These are phyloP conservation scores for Hemisphaericaspora nanyangensis DNA, from an alignment of 805 yeast species.

Conservation along the genomic window DNA sequence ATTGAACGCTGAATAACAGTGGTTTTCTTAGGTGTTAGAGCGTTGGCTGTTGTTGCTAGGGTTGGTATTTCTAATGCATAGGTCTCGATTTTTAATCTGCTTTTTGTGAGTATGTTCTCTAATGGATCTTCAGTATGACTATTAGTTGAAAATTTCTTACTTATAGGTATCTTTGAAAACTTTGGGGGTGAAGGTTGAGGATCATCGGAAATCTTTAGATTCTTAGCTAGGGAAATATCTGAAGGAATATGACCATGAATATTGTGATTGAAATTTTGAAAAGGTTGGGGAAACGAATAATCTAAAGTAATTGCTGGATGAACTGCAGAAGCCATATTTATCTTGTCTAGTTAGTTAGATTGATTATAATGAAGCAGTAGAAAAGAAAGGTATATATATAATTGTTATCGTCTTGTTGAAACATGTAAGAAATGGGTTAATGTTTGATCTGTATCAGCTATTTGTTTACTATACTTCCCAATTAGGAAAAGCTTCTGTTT, in stretches of 20 bases:
- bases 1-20: neutral
- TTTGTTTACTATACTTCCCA: too few relatives aligned
- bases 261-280: neutral
- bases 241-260: neutral
- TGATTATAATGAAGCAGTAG: too few relatives aligned
- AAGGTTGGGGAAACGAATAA: neutral
- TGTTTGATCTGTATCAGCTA: too few relatives aligned
- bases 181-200: neutral
- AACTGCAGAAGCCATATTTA: neutral
- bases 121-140: slow-evolving; percentile 17
- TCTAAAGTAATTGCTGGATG: neutral
- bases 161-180: neutral
- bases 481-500: too few relatives aligned
- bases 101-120: slow-evolving; percentile 17
- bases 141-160: neutral
- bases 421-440: too few relatives aligned
- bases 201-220: neutral
- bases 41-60: neutral
- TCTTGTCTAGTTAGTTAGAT: too few relatives aligned
- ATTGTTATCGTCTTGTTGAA: too few relatives aligned
- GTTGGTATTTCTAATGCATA: slow-evolving; percentile 4
- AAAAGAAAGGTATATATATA: too few relatives aligned
- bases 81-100: slow-evolving; percentile 10
- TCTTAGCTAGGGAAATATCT: neutral
- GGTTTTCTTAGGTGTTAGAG: neutral